phyloP scores from a whole-genome alignment of 1,139 yeast genomes.

The Saccharomyces hybrid region DNA sequence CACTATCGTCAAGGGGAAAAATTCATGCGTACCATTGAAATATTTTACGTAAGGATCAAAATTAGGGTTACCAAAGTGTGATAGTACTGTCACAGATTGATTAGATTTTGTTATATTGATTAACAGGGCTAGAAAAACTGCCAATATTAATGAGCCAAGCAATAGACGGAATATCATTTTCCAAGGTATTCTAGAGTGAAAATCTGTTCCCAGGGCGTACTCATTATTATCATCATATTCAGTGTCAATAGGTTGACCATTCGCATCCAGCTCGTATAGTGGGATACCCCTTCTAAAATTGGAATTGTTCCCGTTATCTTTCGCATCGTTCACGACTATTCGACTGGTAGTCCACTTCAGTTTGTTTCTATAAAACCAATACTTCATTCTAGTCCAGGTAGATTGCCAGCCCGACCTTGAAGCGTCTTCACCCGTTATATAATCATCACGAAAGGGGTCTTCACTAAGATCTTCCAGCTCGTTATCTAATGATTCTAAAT shows the following conservation, averaged over 20 bases:
- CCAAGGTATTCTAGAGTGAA: not conserved
- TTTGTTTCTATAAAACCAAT: not conserved
- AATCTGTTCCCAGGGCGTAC: not conserved
- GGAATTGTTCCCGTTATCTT: constrained; percentile 2
- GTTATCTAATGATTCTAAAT: not conserved
- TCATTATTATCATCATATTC: not conserved
- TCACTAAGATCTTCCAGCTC: not conserved
- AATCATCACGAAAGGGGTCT: not conserved
- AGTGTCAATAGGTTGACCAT: constrained; percentile 10
- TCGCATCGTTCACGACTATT: not conserved
- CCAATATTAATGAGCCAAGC: not conserved
- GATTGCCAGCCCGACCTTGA: not conserved
- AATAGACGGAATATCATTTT: not conserved
- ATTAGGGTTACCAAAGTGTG: not conserved
- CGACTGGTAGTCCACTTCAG: not conserved
- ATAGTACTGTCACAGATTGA: constrained; percentile 2
- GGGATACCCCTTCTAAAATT: constrained; percentile 25
- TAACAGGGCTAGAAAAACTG: not conserved
- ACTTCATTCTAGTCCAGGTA: not conserved
- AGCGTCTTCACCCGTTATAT: not conserved
- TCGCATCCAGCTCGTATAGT: constrained; percentile 18
- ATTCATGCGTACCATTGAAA: constrained; percentile 4
- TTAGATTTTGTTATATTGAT: constrained; percentile 6
- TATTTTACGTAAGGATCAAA: constrained; percentile 31
- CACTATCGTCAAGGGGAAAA: constrained; percentile 2